A percentile compares a stretch with the other conserved stretches of the same genome.
phyloP scores from a whole-genome alignment of 208 protist genomes.

The Naegleria fowleri region DNA sequence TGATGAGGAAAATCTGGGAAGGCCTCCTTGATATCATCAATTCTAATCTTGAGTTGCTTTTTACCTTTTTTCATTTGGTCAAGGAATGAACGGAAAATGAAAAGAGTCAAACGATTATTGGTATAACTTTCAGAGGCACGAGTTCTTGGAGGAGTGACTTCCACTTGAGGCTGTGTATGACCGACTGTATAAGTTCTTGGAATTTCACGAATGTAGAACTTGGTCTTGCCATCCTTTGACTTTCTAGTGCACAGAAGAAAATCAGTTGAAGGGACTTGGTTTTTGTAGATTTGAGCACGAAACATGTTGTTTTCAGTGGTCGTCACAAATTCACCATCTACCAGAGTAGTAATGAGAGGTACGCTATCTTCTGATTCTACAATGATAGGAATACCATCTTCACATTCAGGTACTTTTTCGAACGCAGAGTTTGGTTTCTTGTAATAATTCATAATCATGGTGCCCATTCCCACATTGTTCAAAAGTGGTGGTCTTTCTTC shows the following conservation, averaged over 20 bases:
- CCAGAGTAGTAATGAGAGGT: neutral
- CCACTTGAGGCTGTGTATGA: slow-evolving; percentile 13
- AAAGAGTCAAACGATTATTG: slow-evolving; percentile 9
- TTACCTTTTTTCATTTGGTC: neutral
- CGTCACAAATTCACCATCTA: slow-evolving; percentile 20
- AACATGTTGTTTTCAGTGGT: slow-evolving; percentile 1
- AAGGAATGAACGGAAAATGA: neutral
- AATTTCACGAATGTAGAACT: slow-evolving; percentile 28
- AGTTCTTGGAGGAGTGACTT: neutral
- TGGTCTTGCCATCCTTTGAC: neutral
- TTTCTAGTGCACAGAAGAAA: slow-evolving; percentile 3
- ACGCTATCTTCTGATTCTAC: slow-evolving; percentile 15
- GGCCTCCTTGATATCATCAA: slow-evolving; percentile 23
- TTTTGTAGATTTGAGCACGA: slow-evolving; percentile 12
- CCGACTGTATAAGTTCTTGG: neutral
- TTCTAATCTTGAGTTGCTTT: neutral
- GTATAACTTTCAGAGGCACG: neutral
- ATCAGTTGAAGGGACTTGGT: neutral
- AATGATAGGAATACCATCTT: slow-evolving; percentile 11
- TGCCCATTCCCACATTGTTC: slow-evolving; percentile 18
- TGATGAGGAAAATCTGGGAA: neutral
- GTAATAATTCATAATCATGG: slow-evolving; percentile 22
- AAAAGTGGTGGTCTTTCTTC: slow-evolving; percentile 10
- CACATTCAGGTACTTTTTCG: neutral
- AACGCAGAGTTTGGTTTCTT: neutral